Evolutionary conservation across 495 filamentous ascomycete genomes (phyloP).

Genomic region (Penicillium tannophilum): DNA sequence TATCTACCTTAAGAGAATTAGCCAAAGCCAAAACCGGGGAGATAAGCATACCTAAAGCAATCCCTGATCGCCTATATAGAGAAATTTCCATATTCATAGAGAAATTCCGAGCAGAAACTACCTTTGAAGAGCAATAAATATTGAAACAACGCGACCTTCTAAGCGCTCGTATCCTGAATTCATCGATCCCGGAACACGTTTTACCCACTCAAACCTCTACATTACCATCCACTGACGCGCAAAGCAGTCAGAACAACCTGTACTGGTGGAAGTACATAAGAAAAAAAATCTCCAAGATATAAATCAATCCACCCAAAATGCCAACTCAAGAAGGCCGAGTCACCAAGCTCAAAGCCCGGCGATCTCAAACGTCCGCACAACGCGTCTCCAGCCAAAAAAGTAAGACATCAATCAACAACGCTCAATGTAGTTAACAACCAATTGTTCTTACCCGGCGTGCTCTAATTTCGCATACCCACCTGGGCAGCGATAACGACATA

Average conservation of each 20-base stretch:
- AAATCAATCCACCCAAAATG: slow-evolving; percentile 12
- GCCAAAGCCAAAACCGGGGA: too few species aligned
- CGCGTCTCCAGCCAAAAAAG: slow-evolving; percentile 22
- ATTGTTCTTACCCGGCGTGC: neutral
- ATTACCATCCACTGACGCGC: neutral
- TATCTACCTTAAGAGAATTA: too few species aligned
- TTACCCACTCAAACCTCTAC: neutral
- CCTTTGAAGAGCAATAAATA: too few species aligned
- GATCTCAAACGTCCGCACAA: slow-evolving; percentile 8
- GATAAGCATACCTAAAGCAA: too few species aligned
- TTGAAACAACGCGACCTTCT: neutral
- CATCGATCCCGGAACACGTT: neutral
- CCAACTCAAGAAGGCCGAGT: slow-evolving; percentile 30
- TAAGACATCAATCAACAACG: slow-evolving; percentile 8
- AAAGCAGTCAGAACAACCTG: neutral
- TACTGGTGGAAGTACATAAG: neutral
- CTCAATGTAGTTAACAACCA: neutral
- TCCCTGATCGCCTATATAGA: too few species aligned
- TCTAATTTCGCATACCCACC: too few species aligned
- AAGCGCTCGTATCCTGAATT: neutral
- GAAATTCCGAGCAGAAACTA: too few species aligned
- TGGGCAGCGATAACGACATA: neutral
- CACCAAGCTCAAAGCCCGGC: slow-evolving; percentile 21
- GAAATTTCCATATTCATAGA: too few species aligned
- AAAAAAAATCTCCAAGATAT: neutral